Evolutionary conservation across 441 rosid species (phyloP).

Genomic region (Aleurites moluccanus): DNA sequence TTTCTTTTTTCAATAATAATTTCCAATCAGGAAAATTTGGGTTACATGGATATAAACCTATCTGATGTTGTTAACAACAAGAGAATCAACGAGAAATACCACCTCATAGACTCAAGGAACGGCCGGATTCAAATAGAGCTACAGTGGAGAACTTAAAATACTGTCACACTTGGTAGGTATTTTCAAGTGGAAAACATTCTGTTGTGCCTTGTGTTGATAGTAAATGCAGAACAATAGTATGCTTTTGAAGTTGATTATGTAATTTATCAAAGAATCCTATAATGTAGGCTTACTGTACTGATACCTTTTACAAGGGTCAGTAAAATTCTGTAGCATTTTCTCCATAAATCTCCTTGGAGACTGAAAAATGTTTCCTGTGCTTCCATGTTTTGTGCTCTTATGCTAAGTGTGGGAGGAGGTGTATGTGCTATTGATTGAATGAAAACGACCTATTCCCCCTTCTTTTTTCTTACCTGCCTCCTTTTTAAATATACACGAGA

Average conservation of each 20-base stretch:
- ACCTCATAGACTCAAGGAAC: constrained; percentile 87
- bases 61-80: constrained; percentile 82
- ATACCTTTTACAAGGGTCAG: neutral
- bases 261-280: constrained; percentile 1
- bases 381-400: neutral
- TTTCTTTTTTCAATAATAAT: constrained; percentile 3
- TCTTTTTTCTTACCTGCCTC: too few relatives aligned
- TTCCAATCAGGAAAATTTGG: constrained; percentile 64
- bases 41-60: constrained; percentile 65
- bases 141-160: constrained; percentile 69
- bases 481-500: too few relatives aligned
- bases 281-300: neutral
- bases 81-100: constrained; percentile 82
- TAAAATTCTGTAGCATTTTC: constrained; percentile 3
- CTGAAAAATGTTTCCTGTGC: neutral
- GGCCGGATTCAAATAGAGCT: constrained; percentile 82
- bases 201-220: neutral
- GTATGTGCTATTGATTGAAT: too few relatives aligned
- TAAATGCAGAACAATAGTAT: neutral
- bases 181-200: constrained; percentile 8
- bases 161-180: neutral
- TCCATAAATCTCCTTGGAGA: neutral
- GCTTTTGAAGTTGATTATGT: neutral
- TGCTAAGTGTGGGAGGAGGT: too few relatives aligned
- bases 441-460: too few relatives aligned